A percentile compares a stretch with the other conserved stretches of the same genome.
Evolutionary conservation across 169 alveolate genomes (phyloP).

Genomic region (Amoebophrya sp.): DNA sequence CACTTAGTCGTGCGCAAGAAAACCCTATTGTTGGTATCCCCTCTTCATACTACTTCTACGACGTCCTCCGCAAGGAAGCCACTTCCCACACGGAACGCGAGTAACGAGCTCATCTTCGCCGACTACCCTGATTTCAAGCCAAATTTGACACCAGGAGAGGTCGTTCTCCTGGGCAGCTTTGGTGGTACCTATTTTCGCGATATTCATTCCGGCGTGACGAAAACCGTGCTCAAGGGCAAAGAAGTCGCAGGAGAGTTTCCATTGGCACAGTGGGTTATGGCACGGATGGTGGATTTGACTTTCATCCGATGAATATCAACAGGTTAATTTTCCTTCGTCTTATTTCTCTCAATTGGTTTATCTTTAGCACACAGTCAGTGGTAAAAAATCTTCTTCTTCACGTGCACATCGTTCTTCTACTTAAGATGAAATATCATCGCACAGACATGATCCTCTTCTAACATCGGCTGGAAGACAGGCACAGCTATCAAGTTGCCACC

Average conservation of each 20-base stretch:
- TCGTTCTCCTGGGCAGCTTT: not conserved
- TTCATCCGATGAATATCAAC: no score
- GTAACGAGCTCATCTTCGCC: not conserved
- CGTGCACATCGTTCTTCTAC: no score
- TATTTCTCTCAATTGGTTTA: no score
- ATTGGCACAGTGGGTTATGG: not conserved
- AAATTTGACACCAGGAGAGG: not conserved
- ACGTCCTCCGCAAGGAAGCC: not conserved
- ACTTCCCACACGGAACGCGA: not conserved
- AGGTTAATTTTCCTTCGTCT: no score
- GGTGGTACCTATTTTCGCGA: conserved; percentile 20
- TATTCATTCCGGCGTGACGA: not conserved
- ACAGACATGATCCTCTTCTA: no score
- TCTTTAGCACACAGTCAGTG: no score
- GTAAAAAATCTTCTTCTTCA: no score
- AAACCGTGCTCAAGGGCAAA: not conserved
- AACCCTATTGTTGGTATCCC: no score
- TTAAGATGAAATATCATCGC: no score
- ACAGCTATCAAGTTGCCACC: not conserved
- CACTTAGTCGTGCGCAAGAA: no score
- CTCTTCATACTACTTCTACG: no score
- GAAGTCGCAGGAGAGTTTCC: not conserved
- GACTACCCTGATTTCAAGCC: not conserved
- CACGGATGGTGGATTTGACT: no score
- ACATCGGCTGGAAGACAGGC: not conserved